phyloP scores from a whole-genome alignment of 768 basidiomycete species.

The Suillus subalutaceus region DNA sequence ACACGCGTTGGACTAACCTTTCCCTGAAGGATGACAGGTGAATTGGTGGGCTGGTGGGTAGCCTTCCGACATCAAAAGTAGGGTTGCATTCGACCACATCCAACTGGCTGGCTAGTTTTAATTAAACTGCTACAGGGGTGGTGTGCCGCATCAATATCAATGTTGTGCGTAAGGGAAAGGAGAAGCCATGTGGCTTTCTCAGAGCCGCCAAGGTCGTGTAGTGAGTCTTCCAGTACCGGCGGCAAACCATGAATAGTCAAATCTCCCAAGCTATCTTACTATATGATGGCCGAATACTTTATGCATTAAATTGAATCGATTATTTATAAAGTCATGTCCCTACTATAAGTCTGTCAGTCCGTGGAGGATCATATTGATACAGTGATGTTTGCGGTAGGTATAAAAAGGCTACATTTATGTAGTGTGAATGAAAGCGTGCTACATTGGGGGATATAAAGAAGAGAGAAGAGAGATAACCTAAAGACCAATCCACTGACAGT shows the following conservation, averaged over 20 bases:
- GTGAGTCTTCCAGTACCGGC: background rate
- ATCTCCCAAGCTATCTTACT: background rate
- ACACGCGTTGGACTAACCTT: background rate
- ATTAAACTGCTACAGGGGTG: background rate
- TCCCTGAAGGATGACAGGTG: background rate
- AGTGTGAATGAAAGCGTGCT: slow-evolving; percentile 12
- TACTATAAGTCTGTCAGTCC: background rate
- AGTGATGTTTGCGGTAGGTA: slow-evolving; percentile 1
- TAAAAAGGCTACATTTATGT: slow-evolving; percentile 15
- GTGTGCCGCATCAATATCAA: background rate
- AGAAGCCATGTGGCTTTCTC: background rate
- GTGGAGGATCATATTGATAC: slow-evolving; percentile 7
- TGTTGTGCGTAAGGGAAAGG: background rate
- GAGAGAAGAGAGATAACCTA: background rate
- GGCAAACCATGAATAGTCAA: background rate
- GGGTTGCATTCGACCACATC: background rate
- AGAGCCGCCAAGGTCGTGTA: background rate
- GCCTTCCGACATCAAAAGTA: background rate
- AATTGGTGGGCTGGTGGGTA: background rate
- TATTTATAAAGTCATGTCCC: background rate
- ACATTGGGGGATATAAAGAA: slow-evolving; percentile 6
- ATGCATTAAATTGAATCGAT: background rate
- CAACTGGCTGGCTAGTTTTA: background rate
- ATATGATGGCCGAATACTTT: background rate
- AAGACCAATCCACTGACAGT: background rate